These are phyloP conservation scores for Hirsutella thompsonii DNA, from an alignment of 2,329 filamentous ascomycete genomes.

Conservation along the genomic window DNA sequence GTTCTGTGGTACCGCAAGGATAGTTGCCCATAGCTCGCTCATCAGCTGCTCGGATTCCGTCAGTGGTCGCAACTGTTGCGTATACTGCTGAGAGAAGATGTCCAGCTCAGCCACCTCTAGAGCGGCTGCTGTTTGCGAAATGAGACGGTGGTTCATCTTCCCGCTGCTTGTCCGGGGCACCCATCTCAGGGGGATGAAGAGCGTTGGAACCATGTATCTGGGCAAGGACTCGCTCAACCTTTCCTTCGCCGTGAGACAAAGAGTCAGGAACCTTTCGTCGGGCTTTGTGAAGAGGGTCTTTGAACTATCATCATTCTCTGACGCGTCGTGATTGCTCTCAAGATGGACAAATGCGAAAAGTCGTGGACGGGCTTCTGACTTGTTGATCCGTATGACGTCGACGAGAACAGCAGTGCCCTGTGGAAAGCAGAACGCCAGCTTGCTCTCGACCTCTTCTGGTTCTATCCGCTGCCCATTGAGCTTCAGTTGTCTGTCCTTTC, in stretches of 20 bases:
- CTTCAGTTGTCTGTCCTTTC: constrained; percentile 3
- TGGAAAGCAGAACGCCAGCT: not conserved
- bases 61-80: not conserved
- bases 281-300: not conserved
- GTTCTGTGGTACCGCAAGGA: constrained; percentile 4
- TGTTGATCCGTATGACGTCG: not conserved
- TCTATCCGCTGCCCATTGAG: constrained; percentile 3
- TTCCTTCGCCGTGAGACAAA: not conserved
- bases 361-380: not conserved
- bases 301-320: not conserved
- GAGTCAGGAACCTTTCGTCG: not conserved
- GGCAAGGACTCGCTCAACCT: constrained; percentile 6
- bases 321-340: not conserved
- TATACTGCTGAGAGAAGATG: not conserved
- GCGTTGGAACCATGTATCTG: constrained; percentile 27
- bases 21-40: constrained; percentile 1
- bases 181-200: constrained; percentile 19
- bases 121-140: not conserved
- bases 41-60: not conserved
- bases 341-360: constrained; percentile 1
- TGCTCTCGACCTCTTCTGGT: constrained; percentile 1
- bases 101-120: not conserved
- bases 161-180: constrained; percentile 1
- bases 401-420: not conserved
- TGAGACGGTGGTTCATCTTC: not conserved